Evolutionary conservation across 805 yeast species (phyloP), one percentile per base, ranked within the genome.

Genomic region (Ogataea kodamae): DNA sequence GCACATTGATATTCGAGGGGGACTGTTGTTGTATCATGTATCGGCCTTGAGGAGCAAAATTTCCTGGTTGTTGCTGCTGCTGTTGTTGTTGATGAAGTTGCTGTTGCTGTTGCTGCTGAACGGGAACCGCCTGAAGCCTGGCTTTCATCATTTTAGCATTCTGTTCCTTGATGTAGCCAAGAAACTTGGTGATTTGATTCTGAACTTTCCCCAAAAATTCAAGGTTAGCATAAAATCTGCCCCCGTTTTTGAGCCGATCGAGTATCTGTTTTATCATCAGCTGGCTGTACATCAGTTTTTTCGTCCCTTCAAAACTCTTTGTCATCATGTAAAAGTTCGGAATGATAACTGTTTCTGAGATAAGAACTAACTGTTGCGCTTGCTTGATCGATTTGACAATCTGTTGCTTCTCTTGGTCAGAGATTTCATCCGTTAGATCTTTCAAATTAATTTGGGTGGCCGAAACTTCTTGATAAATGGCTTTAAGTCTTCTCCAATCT

Each of bases 261-360:
- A 80, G 61, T 40, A 86, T 82, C 52, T 80, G 82, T 50, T 77
- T 80, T 26, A 85, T 77, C 80, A 86, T 80, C 40, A 77, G 71
- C 58, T 86, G 79, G 68, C 84, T 75, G 53, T 83, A 89, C 40
- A 88, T 69, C 39, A 88, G 71, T 46, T 84, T 74, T 49, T 76
- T 78, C 1, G 95, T 81, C 7, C 85, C 89, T 30, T 78, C 84
- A 30, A 69, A 72, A 55, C 82, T 83, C 48, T 80, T 77, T 1
- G 95, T 82, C 40, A 85, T 66, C 39, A 81, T 72, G 52, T 74
- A 87, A 49, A 84, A 85, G 51, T 83, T 78, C 22, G 94, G 87
- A 24, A 85, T 76, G 25, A 87, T 67, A 19, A 58, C 49, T 40
- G 80, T 80, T 52, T 86, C 94, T 11, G 82, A 81, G 42, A 80